phyloP scores from a whole-genome alignment of 352 stramenopile species.

The Pythium guiyangense region DNA sequence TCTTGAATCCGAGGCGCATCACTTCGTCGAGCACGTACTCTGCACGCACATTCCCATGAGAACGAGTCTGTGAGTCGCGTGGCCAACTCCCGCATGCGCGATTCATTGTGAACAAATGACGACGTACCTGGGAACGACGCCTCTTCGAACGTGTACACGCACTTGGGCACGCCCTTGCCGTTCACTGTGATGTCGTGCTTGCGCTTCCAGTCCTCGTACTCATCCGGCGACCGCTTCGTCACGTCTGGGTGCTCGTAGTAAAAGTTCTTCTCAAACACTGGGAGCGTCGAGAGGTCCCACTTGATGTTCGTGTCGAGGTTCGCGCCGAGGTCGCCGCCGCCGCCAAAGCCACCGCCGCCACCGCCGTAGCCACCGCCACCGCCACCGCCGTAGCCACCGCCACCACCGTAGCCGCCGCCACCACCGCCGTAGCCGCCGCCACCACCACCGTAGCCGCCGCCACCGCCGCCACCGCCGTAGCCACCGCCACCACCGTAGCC shows the following conservation, averaged over 20 bases:
- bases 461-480: slow-evolving; percentile 21
- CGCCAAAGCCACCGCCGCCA: slow-evolving; percentile 22
- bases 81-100: not conserved
- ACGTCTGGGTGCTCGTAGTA: slow-evolving; percentile 99
- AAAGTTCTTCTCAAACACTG: slow-evolving; percentile 99
- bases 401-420: slow-evolving; percentile 20
- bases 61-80: not conserved
- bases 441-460: slow-evolving; percentile 33
- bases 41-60: not conserved
- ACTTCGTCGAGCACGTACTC: slow-evolving; percentile 98
- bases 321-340: slow-evolving; percentile 77
- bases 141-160: slow-evolving; percentile 94
- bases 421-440: slow-evolving; percentile 21
- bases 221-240: slow-evolving; percentile 80
- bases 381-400: too few relatives aligned
- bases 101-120: slow-evolving; percentile 2
- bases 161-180: slow-evolving; percentile 97
- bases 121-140: slow-evolving; percentile 80
- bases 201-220: slow-evolving; percentile 90
- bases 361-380: slow-evolving; percentile 36
- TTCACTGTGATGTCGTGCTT: slow-evolving; percentile 94
- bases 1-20: slow-evolving; percentile 95
- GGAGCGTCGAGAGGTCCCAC: slow-evolving; percentile 92
- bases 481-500: slow-evolving; percentile 26
- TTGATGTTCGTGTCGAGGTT: slow-evolving; percentile 92